Evolutionary conservation across 2,329 filamentous ascomycete species (phyloP).

Genomic region (Pezicula rhizophila): DNA sequence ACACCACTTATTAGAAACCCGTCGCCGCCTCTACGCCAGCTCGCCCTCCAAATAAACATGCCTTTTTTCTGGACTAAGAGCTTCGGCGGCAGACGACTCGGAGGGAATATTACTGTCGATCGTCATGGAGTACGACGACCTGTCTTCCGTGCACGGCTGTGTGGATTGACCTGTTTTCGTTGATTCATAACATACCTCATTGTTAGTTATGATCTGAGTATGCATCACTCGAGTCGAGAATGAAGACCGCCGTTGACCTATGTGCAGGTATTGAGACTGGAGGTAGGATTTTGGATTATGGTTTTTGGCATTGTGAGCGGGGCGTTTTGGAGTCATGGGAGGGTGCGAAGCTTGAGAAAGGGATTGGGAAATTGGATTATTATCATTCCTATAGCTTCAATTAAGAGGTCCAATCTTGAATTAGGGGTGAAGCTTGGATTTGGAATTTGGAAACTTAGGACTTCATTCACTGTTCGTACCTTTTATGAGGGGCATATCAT

Average conservation of each 20-base stretch:
- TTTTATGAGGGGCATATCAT: no score
- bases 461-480: no score
- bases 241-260: background rate
- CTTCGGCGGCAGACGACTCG: slow-evolving; percentile 31
- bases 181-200: slow-evolving; percentile 2
- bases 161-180: slow-evolving; percentile 43
- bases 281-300: background rate
- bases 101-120: slow-evolving; percentile 44
- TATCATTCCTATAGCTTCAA: no score
- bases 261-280: slow-evolving; percentile 1
- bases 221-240: background rate
- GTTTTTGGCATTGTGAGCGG: no score
- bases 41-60: slow-evolving; percentile 17
- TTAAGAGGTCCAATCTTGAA: no score
- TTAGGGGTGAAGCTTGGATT: no score
- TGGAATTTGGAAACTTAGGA: no score
- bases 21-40: background rate
- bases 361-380: no score
- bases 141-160: slow-evolving; percentile 43
- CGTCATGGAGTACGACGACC: slow-evolving; percentile 44
- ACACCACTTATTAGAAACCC: no score
- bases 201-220: background rate
- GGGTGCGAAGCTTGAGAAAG: no score
- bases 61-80: slow-evolving; percentile 31
- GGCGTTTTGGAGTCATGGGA: no score